phyloP scores from a whole-genome alignment of 176 grass and related monocot genomes.

The Eleusine coracana region DNA sequence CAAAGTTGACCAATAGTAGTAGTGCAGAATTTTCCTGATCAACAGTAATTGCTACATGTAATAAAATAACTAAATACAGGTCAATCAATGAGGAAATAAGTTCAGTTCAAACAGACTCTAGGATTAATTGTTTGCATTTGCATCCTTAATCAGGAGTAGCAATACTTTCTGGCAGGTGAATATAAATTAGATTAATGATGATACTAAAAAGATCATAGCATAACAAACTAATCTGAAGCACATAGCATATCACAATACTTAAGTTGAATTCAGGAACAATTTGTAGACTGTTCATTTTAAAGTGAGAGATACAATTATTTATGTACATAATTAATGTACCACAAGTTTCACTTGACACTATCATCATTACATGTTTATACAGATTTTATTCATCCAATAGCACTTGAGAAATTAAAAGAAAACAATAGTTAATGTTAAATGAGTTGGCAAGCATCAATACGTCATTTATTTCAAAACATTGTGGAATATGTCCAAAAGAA shows the following conservation, averaged over 20 bases:
- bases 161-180: slow-evolving; percentile 15
- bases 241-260: not conserved
- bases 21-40: not conserved
- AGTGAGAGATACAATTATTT: not conserved
- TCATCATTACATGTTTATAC: not conserved
- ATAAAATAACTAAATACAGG: not conserved
- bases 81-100: not conserved
- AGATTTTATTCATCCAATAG: slow-evolving; percentile 6
- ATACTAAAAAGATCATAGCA: slow-evolving; percentile 5
- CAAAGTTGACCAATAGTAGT: not conserved
- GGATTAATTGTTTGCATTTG: not conserved
- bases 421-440: not conserved
- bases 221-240: not conserved
- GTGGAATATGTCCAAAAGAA: not conserved
- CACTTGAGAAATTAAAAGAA: not conserved
- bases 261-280: not conserved
- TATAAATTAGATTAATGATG: not conserved
- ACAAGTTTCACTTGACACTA: not conserved
- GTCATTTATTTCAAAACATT: not conserved
- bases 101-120: not conserved
- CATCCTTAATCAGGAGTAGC: not conserved
- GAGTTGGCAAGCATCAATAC: not conserved
- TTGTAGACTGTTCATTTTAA: not conserved
- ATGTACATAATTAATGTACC: not conserved
- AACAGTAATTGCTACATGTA: not conserved